Base-by-base conservation (phyloP, 768 basidiomycete species). In the Mycena galericulata region DNA sequence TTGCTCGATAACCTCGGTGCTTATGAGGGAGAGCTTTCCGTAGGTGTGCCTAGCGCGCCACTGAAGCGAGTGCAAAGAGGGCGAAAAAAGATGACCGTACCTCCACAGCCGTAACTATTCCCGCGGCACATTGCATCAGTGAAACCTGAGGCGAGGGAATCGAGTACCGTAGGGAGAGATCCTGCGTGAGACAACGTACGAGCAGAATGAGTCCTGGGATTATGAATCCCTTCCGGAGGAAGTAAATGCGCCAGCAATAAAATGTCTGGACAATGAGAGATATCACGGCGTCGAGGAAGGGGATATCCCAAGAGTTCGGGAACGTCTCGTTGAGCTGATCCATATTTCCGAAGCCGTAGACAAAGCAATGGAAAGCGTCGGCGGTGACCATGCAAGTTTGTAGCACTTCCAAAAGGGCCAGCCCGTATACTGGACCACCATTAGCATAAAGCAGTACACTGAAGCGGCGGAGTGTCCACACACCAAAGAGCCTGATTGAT, bases 351-450 rank as follows among this genome's bases (percentile, higher is more conserved):
- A 68, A 75, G 5, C 74, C 73, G 43, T 62, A 73, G 11, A 68
- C 71, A 67, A 72, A 75, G 73, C 74, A 75, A 34, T 75, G 74
- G 65, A 75, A 74, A 27, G 73, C 73, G 56, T 75, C 74, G 9
- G 72, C 71, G 38, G 73, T 74, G 27, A 68, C 58, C 41, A 74
- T 38, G n/a, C 38, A 27, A 10, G 73, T 74, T 60, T 75, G 74
- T 14, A 71, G n/a, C n/a, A 68, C 38, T 27, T 75, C 74, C 32
- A 74, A 43, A 20, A 74, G 24, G 34, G 64, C 69, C 24, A 75
- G 55, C 49, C 65, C 66, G 51, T 74, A 74, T n/a, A n/a, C n/a
- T n/a, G n/a, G n/a, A n/a, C n/a, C n/a, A n/a, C n/a, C n/a, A n/a
- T n/a, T n/a, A n/a, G n/a, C n/a, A n/a, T n/a, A n/a, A n/a, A n/a